phyloP scores from a whole-genome alignment of 352 stramenopile species.

The Blastocystis sp. region DNA sequence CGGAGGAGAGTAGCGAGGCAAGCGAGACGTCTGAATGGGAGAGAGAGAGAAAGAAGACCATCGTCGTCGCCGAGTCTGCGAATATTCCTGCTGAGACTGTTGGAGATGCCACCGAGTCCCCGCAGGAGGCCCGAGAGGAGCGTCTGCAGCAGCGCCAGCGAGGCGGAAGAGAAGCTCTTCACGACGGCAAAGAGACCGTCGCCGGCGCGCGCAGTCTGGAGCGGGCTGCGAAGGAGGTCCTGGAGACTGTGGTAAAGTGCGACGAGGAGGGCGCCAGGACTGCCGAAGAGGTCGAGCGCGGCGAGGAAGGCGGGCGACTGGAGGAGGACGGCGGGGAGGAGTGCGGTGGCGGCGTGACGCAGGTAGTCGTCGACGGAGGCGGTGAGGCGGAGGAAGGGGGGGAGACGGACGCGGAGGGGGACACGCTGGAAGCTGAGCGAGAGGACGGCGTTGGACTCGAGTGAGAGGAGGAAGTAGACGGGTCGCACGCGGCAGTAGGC shows the following conservation, averaged over 20 bases:
- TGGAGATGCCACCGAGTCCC: background rate
- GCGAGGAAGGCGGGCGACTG: constrained; percentile 41
- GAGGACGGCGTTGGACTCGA: constrained; percentile 8
- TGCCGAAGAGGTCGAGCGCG: constrained; percentile 45
- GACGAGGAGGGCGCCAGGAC: constrained; percentile 30
- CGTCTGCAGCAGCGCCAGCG: constrained; percentile 6
- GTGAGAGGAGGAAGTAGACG: constrained; percentile 33
- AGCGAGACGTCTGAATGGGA: background rate
- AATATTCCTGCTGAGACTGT: constrained; percentile 13
- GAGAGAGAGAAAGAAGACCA: background rate
- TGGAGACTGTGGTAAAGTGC: constrained; percentile 30
- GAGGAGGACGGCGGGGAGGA: constrained; percentile 33
- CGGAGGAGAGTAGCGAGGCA: constrained; percentile 10
- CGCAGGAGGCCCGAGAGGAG: background rate
- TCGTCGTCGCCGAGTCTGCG: constrained; percentile 12
- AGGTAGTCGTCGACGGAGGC: constrained; percentile 41
- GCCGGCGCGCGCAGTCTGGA: background rate
- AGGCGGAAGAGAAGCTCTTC: background rate
- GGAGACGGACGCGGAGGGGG: constrained; percentile 21
- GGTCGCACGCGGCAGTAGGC: constrained; percentile 18
- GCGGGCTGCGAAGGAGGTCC: background rate
- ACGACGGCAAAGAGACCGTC: background rate
- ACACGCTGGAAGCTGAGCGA: constrained; percentile 25
- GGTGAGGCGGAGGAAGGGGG: background rate
- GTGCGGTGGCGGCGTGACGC: background rate